Base-by-base conservation (phyloP, 2,329 filamentous ascomycete genomes). In the Colletotrichum camelliae region DNA sequence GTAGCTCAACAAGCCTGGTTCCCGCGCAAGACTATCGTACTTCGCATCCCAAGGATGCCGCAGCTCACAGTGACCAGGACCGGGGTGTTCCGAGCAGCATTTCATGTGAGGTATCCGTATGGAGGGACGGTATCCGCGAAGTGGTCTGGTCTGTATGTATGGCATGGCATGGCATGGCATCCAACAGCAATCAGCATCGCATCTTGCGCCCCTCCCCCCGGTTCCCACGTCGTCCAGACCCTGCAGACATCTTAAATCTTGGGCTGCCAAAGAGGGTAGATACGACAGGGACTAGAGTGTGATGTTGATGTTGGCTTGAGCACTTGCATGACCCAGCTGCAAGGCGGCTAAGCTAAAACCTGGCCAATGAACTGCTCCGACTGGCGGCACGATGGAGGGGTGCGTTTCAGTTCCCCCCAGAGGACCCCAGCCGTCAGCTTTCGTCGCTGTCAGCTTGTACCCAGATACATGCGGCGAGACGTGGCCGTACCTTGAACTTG, bases 331-430 rank as follows among this genome's bases (percentile, higher is more conserved):
- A 70, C 61, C 75, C 69, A 72, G 65, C 69, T 78, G 77, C 77
- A 77, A 78, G 75, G 77, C 77, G 77, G 77, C 77, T 78, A 78
- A 77, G 77, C 72, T 67, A 70, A 76, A 73, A 76, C 68, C 66
- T 61, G 35, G 3, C 77, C 75, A 78, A 77, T 78, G 43, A 70
- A 16, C 31, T 16, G 5, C n/a, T 29, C 31, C 29, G 15, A 16
- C 27, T 67, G 39, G 52, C 74, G 35, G 55, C 52, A 33, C n/a
- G 73, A 52, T 39, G 60, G 76, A 76, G 65, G 70, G 76, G 69
- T 72, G 70, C 52, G 72, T 77, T 77, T 77, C 72, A 77, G 61
- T 67, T 27, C 62, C 35, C 58, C 52, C n/a, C n/a, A 55, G 18
- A 64, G 29, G 29, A 57, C 35, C 65, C 71, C 39, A 35, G 71